These are phyloP conservation scores for Boletus smithii DNA, from an alignment of 1,284 basidiomycete genomes.

Conservation along the genomic window DNA sequence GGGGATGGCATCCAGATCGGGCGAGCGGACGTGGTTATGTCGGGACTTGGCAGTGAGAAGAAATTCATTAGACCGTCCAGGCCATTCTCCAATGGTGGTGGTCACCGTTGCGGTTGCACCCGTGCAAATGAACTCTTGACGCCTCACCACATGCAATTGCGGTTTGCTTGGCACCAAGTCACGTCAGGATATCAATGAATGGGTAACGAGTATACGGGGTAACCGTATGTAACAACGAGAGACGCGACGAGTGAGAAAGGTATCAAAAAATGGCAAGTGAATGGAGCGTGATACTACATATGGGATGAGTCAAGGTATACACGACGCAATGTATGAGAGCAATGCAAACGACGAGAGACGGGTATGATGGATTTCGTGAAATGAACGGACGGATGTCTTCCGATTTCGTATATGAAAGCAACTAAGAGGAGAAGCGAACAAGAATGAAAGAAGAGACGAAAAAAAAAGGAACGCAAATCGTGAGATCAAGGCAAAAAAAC, in stretches of 20 bases:
- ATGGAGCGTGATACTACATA: conserved; percentile 38
- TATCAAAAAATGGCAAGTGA: conserved; percentile 36
- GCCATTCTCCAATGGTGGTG: too few species aligned
- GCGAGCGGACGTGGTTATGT: conserved; percentile 19
- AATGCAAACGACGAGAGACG: conserved; percentile 36
- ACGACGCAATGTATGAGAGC: conserved; percentile 36
- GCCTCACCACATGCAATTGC: conserved; percentile 6
- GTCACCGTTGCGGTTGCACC: conserved; percentile 21
- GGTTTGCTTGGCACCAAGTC: too few species aligned
- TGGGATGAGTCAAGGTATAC: conserved; percentile 36
- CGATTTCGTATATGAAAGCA: conserved; percentile 35
- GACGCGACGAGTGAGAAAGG: conserved; percentile 24
- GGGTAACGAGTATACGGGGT: conserved; percentile 38
- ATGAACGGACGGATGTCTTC: conserved; percentile 35
- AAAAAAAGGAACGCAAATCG: conserved; percentile 28
- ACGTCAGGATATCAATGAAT: conserved; percentile 31
- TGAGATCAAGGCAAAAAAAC: conserved; percentile 29
- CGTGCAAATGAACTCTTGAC: conserved; percentile 27
- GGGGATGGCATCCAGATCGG: conserved; percentile 14
- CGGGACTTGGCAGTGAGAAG: conserved; percentile 18
- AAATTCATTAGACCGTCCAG: conserved; percentile 4
- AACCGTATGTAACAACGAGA: conserved; percentile 36
- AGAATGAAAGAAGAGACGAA: conserved; percentile 20
- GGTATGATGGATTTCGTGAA: conserved; percentile 37
- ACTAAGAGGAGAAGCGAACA: conserved; percentile 29